Conservation (phyloP, 192 early-diverging fungal species). For the Backusella mclennaniae region DNA sequence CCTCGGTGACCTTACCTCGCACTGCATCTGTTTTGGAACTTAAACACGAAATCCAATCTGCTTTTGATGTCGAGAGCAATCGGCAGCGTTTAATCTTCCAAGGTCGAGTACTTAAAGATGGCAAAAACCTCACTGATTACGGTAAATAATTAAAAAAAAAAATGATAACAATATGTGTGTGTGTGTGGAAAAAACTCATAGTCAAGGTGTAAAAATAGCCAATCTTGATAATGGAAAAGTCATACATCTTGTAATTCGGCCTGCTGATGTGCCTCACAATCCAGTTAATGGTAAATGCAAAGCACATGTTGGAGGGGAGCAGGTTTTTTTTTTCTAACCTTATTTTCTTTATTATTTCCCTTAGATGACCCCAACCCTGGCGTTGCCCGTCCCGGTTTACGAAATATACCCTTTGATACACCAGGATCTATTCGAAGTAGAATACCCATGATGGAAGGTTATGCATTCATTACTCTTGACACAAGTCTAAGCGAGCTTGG, state of each 20-base stretch:
- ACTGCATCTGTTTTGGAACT: conserved; percentile 42
- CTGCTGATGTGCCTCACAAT: conserved; percentile 46
- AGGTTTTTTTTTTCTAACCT: background rate
- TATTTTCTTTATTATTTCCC: background rate
- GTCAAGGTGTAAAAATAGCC: conserved; percentile 4
- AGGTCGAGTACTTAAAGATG: conserved; percentile 45
- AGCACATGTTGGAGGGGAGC: background rate
- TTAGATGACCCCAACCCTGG: conserved; percentile 27
- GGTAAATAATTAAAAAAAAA: conserved; percentile 22
- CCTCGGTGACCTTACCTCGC: conserved; percentile 37
- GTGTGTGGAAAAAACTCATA: too few species aligned
- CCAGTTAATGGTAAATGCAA: conserved; percentile 40
- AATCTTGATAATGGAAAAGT: conserved; percentile 49
- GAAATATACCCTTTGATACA: conserved; percentile 4
- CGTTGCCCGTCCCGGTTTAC: background rate
- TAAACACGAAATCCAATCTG: conserved; percentile 39
- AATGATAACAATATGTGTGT: background rate
- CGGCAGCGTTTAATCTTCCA: conserved; percentile 52
- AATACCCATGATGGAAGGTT: conserved; percentile 35
- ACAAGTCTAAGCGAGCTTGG: conserved; percentile 15
- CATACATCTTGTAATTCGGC: conserved; percentile 49
- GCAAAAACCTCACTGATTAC: conserved; percentile 43
- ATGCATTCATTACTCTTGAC: conserved; percentile 35
- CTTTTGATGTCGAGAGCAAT: conserved; percentile 39
- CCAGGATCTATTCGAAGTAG: conserved; percentile 8